These are phyloP conservation scores for Rubroshorea leprosula DNA, from an alignment of 345 rosid species.

Conservation along the genomic window DNA sequence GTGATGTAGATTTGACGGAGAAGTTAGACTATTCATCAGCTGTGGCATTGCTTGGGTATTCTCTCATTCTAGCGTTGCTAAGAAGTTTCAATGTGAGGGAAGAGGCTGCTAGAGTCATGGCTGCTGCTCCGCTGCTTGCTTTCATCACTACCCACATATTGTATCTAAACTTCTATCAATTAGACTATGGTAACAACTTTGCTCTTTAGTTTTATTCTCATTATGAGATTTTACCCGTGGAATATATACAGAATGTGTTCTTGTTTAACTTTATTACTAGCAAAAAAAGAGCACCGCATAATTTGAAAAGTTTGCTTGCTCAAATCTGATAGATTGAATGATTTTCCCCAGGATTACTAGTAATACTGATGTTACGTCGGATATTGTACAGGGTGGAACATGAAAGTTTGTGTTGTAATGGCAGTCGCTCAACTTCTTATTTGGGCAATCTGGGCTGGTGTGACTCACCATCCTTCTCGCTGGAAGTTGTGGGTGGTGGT, in stretches of 20 bases:
- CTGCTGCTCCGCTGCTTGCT: slow-evolving; percentile 69
- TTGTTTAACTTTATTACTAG: not conserved
- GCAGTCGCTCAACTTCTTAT: slow-evolving; percentile 51
- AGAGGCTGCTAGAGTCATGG: slow-evolving; percentile 72
- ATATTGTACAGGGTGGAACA: slow-evolving; percentile 54
- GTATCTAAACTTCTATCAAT: slow-evolving; percentile 52
- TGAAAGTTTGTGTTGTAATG: slow-evolving; percentile 55
- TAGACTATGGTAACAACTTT: slow-evolving; percentile 48
- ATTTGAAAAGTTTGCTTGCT: not conserved
- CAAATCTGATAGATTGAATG: not conserved
- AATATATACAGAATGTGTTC: not conserved
- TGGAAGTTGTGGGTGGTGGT: slow-evolving; percentile 66
- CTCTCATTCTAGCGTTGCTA: slow-evolving; percentile 52
- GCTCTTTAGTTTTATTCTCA: not conserved
- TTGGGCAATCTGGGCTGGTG: slow-evolving; percentile 65
- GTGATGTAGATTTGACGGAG: slow-evolving; percentile 74
- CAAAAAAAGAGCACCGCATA: not conserved
- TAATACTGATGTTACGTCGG: not conserved
- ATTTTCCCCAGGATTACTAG: no score
- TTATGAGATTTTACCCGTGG: not conserved
- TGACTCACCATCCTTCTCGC: slow-evolving; percentile 51
- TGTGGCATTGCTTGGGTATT: slow-evolving; percentile 62
- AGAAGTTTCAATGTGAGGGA: slow-evolving; percentile 55
- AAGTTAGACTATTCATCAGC: slow-evolving; percentile 72
- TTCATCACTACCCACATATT: slow-evolving; percentile 63